A percentile compares a stretch with the other conserved stretches of the same genome.
phyloP scores from a whole-genome alignment of 192 early-diverging fungal species.

The Podila horticola region DNA sequence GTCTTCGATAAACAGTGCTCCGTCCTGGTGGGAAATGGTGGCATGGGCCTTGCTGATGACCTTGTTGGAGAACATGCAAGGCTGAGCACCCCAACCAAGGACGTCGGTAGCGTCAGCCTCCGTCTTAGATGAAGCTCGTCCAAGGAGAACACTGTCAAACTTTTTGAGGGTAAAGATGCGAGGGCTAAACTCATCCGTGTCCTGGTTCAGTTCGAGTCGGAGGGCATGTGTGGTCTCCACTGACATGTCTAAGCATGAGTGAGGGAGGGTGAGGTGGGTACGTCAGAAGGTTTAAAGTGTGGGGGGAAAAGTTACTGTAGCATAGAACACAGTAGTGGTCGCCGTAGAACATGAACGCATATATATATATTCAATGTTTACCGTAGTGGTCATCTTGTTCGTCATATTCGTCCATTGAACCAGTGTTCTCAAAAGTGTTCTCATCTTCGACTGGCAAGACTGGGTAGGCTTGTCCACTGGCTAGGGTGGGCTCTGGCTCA shows the following conservation, averaged over 20 bases:
- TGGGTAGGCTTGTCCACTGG: background rate
- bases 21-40: constrained; percentile 13
- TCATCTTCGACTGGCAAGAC: background rate
- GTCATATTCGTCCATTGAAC: too few species aligned
- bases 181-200: background rate
- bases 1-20: constrained; percentile 26
- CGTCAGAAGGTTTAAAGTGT: too few species aligned
- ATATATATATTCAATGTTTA: too few species aligned
- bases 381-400: too few species aligned
- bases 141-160: background rate
- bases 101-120: background rate
- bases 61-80: constrained; percentile 23
- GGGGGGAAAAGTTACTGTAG: too few species aligned
- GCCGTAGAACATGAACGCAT: too few species aligned
- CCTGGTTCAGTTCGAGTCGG: background rate
- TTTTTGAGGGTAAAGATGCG: background rate
- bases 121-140: background rate
- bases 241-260: too few species aligned
- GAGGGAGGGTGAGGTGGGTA: too few species aligned
- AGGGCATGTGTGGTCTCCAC: background rate
- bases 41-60: constrained; percentile 41
- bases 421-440: background rate
- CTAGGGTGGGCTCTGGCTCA: background rate
- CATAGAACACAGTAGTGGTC: too few species aligned
- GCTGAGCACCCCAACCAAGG: background rate